Evolutionary conservation across 2,329 filamentous ascomycete species (phyloP), one percentile per base, ranked within the genome.

Genomic region (Coniochaeta sp.): DNA sequence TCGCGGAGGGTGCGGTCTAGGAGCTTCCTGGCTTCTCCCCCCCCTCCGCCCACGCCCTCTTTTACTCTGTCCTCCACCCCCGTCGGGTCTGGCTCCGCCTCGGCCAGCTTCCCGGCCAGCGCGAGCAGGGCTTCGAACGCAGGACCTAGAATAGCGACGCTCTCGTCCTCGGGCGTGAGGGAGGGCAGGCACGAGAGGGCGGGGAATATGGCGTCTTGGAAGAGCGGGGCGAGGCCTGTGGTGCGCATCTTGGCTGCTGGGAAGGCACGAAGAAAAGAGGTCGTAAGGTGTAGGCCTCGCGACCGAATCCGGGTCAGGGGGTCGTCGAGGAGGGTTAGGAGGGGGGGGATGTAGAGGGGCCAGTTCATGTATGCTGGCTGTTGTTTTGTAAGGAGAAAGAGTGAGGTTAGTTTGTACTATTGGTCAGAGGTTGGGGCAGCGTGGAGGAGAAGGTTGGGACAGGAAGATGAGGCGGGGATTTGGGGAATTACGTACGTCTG

Each of bases 151-250:
- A 97, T 75, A 1, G 69, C 67, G 1, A 89, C 69, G 4, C 89
- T 89, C 60, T 95, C 89, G 0, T 79, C 70, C 67, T 90, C 88
- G 0, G 89, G 86, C 0, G 91, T 96, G 47, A 96, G 76, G 14
- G 81, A 85, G 0, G 93, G 93, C 6, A 96, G 79, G 66, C 86
- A 90, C 8, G 88, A 80, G n/a, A 96, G 80, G 38, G 87, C 85
- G 0, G 91, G 89, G 64, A 87, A 81, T 1, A 91, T 73, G 3
- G 87, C 83, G 22, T 91, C 83, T 67, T 88, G 82, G 62, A 93
- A 88, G 28, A 93, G 81, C 16, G 80, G 74, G 24, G 81, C 82
- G 8, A 93, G 82, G 0, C 89, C 89, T 0, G 86, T 89, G 54
- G 79, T 78, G 14, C 71, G 72, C 52, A 93, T 78, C 2, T 88